These are phyloP conservation scores for Blastobotrys petasosporus DNA, from an alignment of 1,139 yeast genomes.

Conservation along the genomic window DNA sequence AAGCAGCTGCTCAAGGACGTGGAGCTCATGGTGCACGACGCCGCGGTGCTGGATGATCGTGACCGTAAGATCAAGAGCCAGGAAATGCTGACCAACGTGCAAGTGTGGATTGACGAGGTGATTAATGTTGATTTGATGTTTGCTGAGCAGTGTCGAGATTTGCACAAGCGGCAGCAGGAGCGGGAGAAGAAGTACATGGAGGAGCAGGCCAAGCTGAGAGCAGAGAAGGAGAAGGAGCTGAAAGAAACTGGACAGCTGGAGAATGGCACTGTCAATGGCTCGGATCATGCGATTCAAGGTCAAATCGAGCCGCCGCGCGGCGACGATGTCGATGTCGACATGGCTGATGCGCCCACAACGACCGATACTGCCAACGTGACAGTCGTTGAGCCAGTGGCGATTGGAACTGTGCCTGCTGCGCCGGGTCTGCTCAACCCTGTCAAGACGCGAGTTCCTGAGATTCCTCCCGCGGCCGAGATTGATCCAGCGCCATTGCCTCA, in stretches of 20 bases:
- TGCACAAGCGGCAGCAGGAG: slow-evolving; percentile 58
- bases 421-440: neutral
- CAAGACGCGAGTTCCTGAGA: neutral
- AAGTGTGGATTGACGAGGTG: slow-evolving; percentile 90
- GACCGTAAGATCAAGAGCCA: slow-evolving; percentile 84
- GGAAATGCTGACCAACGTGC: slow-evolving; percentile 95
- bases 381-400: neutral
- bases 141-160: slow-evolving; percentile 65
- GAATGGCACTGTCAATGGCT: neutral
- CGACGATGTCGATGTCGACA: neutral
- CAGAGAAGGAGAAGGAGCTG: neutral
- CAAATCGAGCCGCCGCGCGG: too few species aligned
- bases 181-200: slow-evolving; percentile 27
- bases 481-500: slow-evolving; percentile 1
- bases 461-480: slow-evolving; percentile 1
- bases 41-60: slow-evolving; percentile 69
- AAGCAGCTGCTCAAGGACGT: slow-evolving; percentile 81
- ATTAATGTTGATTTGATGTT: slow-evolving; percentile 59
- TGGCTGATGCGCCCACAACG: too few species aligned
- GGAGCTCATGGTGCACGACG: slow-evolving; percentile 75
- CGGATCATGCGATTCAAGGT: neutral
- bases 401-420: neutral
- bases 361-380: neutral
- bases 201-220: slow-evolving; percentile 28
- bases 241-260: neutral